A percentile compares a stretch with the other conserved stretches of the same genome.
These are phyloP conservation scores for Nidularia pulvinata DNA, from an alignment of 768 basidiomycete genomes.

Conservation along the genomic window DNA sequence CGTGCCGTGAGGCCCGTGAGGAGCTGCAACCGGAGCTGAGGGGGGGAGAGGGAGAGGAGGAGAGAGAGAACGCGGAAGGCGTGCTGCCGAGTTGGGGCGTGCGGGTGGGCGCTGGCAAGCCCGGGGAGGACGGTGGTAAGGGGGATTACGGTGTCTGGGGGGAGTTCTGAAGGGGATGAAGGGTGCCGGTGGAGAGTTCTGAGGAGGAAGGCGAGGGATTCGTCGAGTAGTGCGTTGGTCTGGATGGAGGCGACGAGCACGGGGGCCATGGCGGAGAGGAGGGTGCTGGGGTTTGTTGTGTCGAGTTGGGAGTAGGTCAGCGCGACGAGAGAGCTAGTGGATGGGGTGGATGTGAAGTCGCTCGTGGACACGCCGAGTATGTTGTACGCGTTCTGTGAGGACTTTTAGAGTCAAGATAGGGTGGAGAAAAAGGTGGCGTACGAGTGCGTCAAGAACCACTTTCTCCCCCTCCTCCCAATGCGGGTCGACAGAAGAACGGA, in stretches of 20 bases:
- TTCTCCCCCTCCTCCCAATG: constrained; percentile 40
- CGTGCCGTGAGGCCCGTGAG: constrained; percentile 53
- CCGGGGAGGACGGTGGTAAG: constrained; percentile 50
- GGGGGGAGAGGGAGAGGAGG: constrained; percentile 45
- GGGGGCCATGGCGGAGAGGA: constrained; percentile 32
- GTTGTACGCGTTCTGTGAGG: constrained; percentile 29
- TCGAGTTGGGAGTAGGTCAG: constrained; percentile 27
- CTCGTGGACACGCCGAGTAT: constrained; percentile 22
- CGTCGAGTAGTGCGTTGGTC: constrained; percentile 53
- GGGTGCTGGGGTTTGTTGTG: constrained; percentile 7
- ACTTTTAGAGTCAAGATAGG: constrained; percentile 1
- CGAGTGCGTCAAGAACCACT: constrained; percentile 33
- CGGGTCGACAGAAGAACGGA: constrained; percentile 22
- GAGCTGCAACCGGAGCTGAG: constrained; percentile 49
- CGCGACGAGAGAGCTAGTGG: constrained; percentile 32
- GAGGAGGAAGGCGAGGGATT: constrained; percentile 58
- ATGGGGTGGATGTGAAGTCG: constrained; percentile 13
- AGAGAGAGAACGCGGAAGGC: constrained; percentile 59
- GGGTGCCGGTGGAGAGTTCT: constrained; percentile 22
- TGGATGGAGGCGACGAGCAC: constrained; percentile 51
- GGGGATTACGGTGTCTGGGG: constrained; percentile 44
- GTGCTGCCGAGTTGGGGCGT: constrained; percentile 56
- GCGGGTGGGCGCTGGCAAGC: constrained; percentile 62
- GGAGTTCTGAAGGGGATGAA: constrained; percentile 14
- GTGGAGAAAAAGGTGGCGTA: constrained; percentile 19